Evolutionary conservation across 352 stramenopile species (phyloP).

Genomic region (Peronospora destructor): DNA sequence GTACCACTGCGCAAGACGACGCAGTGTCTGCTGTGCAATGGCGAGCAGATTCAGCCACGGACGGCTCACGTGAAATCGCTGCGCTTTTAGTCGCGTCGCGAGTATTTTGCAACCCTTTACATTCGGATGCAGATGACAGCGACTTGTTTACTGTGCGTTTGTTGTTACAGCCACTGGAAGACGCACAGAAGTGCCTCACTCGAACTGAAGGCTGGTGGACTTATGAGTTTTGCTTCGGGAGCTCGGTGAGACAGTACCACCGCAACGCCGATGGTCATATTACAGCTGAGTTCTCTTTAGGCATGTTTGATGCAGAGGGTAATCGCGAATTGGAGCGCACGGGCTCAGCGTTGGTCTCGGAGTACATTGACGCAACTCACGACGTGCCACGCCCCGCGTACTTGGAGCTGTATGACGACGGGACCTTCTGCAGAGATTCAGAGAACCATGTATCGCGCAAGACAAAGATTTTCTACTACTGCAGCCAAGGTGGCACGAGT

Average conservation of each 20-base stretch:
- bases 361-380: conserved; percentile 75
- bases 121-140: conserved; percentile 40
- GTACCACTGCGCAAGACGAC: conserved; percentile 35
- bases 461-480: conserved; percentile 70
- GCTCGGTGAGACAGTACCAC: conserved; percentile 67
- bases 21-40: conserved; percentile 42
- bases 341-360: conserved; percentile 46
- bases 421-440: conserved; percentile 71
- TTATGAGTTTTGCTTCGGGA: conserved; percentile 78
- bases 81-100: conserved; percentile 60
- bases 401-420: conserved; percentile 59
- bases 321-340: conserved; percentile 45
- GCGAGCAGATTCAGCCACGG: conserved; percentile 8
- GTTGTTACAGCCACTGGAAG: conserved; percentile 45
- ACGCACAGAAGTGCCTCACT: conserved; percentile 57
- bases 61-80: conserved; percentile 12
- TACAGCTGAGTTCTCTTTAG: conserved; percentile 63
- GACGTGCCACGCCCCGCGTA: conserved; percentile 62
- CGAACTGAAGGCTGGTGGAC: conserved; percentile 81
- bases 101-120: conserved; percentile 57
- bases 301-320: conserved; percentile 38
- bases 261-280: conserved; percentile 56
- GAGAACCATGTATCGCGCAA: conserved; percentile 51
- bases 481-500: conserved; percentile 51
- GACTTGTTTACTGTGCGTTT: conserved; percentile 44